A percentile compares a stretch with the other conserved stretches of the same genome.
These are phyloP conservation scores for Arabis alpina DNA, from an alignment of 345 rosid genomes.

Conservation along the genomic window DNA sequence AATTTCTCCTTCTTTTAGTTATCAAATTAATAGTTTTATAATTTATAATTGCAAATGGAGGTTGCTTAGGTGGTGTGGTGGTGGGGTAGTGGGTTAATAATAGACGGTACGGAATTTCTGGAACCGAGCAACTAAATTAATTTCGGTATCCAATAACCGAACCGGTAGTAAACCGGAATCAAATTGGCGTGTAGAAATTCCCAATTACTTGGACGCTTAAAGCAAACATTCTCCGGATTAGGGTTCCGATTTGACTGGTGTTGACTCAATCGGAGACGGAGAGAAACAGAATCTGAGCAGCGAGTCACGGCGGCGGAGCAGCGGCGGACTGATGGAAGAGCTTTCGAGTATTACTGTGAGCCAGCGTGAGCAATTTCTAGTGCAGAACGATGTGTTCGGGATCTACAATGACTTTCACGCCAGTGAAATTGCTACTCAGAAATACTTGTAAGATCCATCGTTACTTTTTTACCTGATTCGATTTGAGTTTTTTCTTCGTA, in stretches of 20 bases:
- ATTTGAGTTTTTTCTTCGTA: conserved; percentile 5
- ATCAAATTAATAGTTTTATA: not conserved
- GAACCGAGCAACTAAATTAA: conserved; percentile 5
- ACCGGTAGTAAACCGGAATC: conserved; percentile 18
- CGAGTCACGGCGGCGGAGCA: conserved; percentile 18
- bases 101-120: conserved; percentile 10
- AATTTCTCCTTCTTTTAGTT: not conserved
- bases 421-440: conserved; percentile 53
- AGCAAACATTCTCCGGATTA: not conserved
- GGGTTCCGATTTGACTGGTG: conserved; percentile 20
- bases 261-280: conserved; percentile 27
- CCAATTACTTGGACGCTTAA: conserved; percentile 10
- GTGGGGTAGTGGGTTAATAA: conserved; percentile 21
- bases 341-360: conserved; percentile 52
- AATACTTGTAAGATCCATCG: conserved; percentile 51
- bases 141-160: conserved; percentile 9
- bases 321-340: conserved; percentile 48
- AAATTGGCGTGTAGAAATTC: not conserved
- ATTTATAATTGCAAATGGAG: not conserved
- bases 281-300: not conserved
- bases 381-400: conserved; percentile 61
- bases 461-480: not conserved
- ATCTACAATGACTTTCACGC: conserved; percentile 56
- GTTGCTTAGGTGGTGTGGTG: conserved; percentile 24
- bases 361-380: conserved; percentile 70